Conservation (phyloP, 805 yeast species). For the Scheffersomyces coipomensis region DNA sequence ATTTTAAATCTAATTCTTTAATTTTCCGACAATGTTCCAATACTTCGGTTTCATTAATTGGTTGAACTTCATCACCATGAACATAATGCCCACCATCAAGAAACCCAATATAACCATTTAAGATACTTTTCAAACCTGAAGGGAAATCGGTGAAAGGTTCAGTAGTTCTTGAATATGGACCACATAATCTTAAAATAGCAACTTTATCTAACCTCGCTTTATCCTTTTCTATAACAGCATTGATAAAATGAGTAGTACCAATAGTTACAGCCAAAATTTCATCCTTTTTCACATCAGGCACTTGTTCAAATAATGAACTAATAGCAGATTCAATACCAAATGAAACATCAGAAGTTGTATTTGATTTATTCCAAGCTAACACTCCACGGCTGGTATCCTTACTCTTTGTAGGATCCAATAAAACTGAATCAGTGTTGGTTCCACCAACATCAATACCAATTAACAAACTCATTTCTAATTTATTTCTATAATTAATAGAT, state of each 20-base stretch:
- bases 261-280: conserved; percentile 44
- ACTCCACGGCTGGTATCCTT: conserved; percentile 26
- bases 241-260: conserved; percentile 53
- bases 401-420: conserved; percentile 35
- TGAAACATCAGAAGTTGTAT: conserved; percentile 44
- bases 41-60: conserved; percentile 28
- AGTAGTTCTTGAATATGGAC: conserved; percentile 36
- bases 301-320: conserved; percentile 23
- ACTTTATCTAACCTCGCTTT: conserved; percentile 39
- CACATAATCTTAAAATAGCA: conserved; percentile 46
- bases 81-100: conserved; percentile 44
- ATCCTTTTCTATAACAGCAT: conserved; percentile 49
- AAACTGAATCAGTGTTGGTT: conserved; percentile 49
- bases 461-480: conserved; percentile 6
- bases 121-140: conserved; percentile 26
- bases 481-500: no score
- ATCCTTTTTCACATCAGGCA: conserved; percentile 16
- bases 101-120: conserved; percentile 33
- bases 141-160: conserved; percentile 49
- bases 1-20: conserved; percentile 25
- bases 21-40: conserved; percentile 27
- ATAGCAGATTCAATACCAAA: conserved; percentile 41
- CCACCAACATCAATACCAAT: conserved; percentile 55
- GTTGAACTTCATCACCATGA: conserved; percentile 38
- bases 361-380: conserved; percentile 40